Evolutionary conservation across 495 filamentous ascomycete genomes (phyloP).

Genomic region (Daldinia childiae): DNA sequence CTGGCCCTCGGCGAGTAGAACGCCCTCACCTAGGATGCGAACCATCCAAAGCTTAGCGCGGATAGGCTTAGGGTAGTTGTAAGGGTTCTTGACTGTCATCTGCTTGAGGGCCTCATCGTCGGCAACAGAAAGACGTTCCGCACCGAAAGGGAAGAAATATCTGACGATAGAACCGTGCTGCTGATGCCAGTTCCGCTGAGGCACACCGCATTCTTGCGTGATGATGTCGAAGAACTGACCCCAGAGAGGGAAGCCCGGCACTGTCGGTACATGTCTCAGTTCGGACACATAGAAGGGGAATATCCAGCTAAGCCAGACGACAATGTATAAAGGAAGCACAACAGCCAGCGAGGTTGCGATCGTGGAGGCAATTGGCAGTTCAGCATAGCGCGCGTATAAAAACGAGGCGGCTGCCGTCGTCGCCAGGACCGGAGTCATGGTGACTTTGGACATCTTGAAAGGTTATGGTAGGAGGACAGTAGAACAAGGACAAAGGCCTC

Average conservation of each 20-base stretch:
- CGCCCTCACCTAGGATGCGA: constrained; percentile 58
- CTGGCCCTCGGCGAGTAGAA: constrained; percentile 59
- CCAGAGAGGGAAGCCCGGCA: constrained; percentile 56
- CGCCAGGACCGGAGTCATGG: constrained; percentile 32
- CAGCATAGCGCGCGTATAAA: constrained; percentile 37
- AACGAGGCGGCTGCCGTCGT: constrained; percentile 37
- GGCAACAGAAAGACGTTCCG: constrained; percentile 55
- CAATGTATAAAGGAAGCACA: constrained; percentile 35
- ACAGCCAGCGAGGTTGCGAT: constrained; percentile 26
- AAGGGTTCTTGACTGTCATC: constrained; percentile 62
- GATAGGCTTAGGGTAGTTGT: constrained; percentile 63
- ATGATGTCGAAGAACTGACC: constrained; percentile 55
- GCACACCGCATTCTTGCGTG: constrained; percentile 50
- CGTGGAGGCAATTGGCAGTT: constrained; percentile 25
- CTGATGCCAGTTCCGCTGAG: constrained; percentile 55
- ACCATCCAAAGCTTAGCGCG: constrained; percentile 62
- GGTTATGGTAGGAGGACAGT: background rate
- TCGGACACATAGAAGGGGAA: constrained; percentile 56
- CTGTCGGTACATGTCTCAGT: constrained; percentile 55
- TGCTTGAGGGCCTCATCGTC: constrained; percentile 58
- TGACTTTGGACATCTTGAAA: constrained; percentile 39
- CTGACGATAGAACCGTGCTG: constrained; percentile 54
- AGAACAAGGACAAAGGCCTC: background rate
- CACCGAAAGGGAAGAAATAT: constrained; percentile 58
- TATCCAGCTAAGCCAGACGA: constrained; percentile 51